Base-by-base conservation (phyloP, 169 alveolate genomes). In the Eimeria maxima region DNA sequence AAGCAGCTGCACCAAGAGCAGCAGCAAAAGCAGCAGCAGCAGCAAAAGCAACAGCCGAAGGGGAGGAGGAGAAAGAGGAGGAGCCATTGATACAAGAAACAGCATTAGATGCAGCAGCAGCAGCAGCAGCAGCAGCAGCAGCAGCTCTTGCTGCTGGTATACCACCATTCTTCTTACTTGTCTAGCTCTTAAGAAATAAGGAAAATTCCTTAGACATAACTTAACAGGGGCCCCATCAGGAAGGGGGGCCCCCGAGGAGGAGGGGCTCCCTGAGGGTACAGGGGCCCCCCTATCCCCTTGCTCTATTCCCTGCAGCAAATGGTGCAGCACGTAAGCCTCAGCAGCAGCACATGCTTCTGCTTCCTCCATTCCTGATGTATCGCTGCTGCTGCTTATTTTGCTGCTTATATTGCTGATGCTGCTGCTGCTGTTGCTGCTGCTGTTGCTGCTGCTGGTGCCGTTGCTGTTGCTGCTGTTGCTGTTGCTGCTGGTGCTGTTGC, bases 271-370 rank as follows among this genome's bases (percentile, higher is more conserved):
- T n/a, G n/a, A n/a, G n/a, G n/a, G n/a, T 0, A 13, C 8, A 27
- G 76, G 38, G 76, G 33, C 76, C 80, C 87, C n/a, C n/a, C n/a
- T n/a, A n/a, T n/a, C n/a, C n/a, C n/a, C n/a, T n/a, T n/a, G n/a
- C 87, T 38, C 87, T 42, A 29, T n/a, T 14, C 50, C 63, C 65
- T 42, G 87, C 87, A 76, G 87, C 57, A 76, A 47, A 20, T 42
- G 55, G 18, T 76, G 87, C 60, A 76, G 60, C 53, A 76, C 60
- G 22, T 16, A 76, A 7, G 87, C 44, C 47, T 42, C 60, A 7
- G 87, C 87, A 33, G 87, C 87, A 33, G 47, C 60, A 45, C 65
- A 42, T 3, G 87, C 87, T 45, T 76, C 87, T 7, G 87, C 87
- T 18, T 76, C 87, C 60, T 45, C 87, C 87, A 76, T 38, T 7